Conservation (phyloP, 306 rosid genomes). For the Coriaria nepalensis region DNA sequence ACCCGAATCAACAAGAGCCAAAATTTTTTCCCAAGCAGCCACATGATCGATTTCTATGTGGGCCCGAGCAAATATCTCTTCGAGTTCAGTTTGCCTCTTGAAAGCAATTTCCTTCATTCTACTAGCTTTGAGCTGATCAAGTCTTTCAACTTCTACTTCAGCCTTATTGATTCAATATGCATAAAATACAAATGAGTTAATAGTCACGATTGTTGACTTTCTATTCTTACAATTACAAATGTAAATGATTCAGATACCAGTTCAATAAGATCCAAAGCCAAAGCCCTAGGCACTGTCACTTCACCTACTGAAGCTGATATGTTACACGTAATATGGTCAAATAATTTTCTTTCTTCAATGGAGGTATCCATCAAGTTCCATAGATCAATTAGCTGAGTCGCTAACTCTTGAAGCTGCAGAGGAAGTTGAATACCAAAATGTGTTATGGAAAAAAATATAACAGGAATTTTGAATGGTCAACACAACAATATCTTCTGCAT, state of each 20-base stretch:
- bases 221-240: too few species aligned
- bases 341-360: conserved; percentile 59
- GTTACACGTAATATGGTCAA: conserved; percentile 83
- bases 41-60: conserved; percentile 73
- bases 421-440: conserved; percentile 8
- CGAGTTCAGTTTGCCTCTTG: conserved; percentile 78
- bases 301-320: conserved; percentile 88
- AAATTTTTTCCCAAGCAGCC: conserved; percentile 58
- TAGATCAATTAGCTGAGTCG: conserved; percentile 66
- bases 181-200: conserved; percentile 5
- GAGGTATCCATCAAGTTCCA: conserved; percentile 96
- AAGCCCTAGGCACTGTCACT: conserved; percentile 79
- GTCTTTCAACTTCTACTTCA: neutral
- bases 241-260: too few species aligned
- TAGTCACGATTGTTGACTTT: neutral
- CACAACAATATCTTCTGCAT: too few species aligned
- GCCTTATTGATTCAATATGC: neutral
- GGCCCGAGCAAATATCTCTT: conserved; percentile 59
- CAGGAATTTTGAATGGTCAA: too few species aligned
- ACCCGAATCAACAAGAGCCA: conserved; percentile 73
- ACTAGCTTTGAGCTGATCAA: conserved; percentile 15
- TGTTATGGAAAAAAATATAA: too few species aligned
- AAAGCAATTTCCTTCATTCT: conserved; percentile 93
- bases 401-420: conserved; percentile 79
- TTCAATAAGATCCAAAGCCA: conserved; percentile 74